Evolutionary conservation across 371 early-diverging fungal genomes (phyloP).

Genomic region (Chytridiales sp.): DNA sequence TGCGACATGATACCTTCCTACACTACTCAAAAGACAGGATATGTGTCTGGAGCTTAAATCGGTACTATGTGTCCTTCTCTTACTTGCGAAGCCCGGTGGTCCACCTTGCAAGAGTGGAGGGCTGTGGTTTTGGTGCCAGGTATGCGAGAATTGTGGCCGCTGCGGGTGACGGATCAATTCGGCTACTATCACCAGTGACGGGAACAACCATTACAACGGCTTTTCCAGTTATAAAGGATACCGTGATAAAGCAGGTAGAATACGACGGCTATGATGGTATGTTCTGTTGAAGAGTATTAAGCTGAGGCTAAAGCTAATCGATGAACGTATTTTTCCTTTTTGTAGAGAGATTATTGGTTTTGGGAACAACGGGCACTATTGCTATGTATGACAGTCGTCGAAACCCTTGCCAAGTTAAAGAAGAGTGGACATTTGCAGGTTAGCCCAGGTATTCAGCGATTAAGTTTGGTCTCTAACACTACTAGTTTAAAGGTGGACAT

Average conservation of each 20-base stretch:
- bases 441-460: too few species aligned
- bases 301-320: neutral
- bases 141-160: constrained; percentile 40
- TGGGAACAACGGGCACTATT: too few species aligned
- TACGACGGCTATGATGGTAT: constrained; percentile 40
- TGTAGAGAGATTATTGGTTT: too few species aligned
- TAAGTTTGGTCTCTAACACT: too few species aligned
- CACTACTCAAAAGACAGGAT: constrained; percentile 41
- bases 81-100: constrained; percentile 24
- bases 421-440: too few species aligned
- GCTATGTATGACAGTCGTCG: too few species aligned
- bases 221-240: constrained; percentile 45
- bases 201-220: constrained; percentile 41
- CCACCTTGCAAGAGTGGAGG: constrained; percentile 29
- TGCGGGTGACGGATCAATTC: constrained; percentile 39
- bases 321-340: too few species aligned
- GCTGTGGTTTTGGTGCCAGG: neutral
- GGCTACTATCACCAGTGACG: constrained; percentile 42
- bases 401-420: too few species aligned
- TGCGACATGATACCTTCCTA: constrained; percentile 39
- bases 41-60: constrained; percentile 45
- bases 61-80: constrained; percentile 40
- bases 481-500: constrained; percentile 1
- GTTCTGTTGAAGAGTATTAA: neutral
- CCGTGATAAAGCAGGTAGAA: constrained; percentile 20